Percentiles rank a stretch among this genome's conserved stretches.
Evolutionary conservation across 225 moss, liverwort and hornwort genomes (phyloP).

Genomic region (Pseudoscleropodium purum): DNA sequence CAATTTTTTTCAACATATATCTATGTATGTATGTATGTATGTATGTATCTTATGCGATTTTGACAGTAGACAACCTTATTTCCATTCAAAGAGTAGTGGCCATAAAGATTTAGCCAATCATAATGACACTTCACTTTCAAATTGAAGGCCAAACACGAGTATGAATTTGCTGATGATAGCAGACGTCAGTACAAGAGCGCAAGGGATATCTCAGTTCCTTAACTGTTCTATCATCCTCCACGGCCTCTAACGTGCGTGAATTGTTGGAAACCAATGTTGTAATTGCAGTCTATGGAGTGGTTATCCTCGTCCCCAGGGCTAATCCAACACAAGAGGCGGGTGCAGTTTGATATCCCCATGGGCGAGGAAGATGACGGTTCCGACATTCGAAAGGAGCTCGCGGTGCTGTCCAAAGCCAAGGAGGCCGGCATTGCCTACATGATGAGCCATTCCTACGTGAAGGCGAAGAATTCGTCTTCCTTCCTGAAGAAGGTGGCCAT

Average conservation of each 20-base stretch:
- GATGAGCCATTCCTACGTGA: conserved; percentile 46
- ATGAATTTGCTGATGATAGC: not conserved
- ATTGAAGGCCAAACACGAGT: not conserved
- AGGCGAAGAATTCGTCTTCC: conserved; percentile 30
- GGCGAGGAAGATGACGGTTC: not conserved
- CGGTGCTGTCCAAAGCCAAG: conserved; percentile 19
- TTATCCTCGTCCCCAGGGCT: conserved; percentile 27
- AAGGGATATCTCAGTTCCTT: not conserved
- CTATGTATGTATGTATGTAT: no score
- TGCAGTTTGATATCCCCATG: conserved; percentile 53
- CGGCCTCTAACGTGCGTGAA: not conserved
- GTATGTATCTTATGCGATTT: not conserved
- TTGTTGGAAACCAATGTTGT: not conserved
- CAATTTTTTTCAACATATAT: not conserved
- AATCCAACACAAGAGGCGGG: conserved; percentile 48
- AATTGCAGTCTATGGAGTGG: conserved; percentile 31
- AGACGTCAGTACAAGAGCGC: not conserved
- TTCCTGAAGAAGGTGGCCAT: conserved; percentile 38
- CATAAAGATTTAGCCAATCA: not conserved
- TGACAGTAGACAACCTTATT: not conserved
- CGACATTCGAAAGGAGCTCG: conserved; percentile 29
- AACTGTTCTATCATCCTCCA: not conserved
- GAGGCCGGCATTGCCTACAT: conserved; percentile 48
- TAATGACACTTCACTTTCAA: not conserved
- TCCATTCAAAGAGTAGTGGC: not conserved